phyloP scores from a whole-genome alignment of 1,284 basidiomycete species.

The Heterobasidion occidentale region DNA sequence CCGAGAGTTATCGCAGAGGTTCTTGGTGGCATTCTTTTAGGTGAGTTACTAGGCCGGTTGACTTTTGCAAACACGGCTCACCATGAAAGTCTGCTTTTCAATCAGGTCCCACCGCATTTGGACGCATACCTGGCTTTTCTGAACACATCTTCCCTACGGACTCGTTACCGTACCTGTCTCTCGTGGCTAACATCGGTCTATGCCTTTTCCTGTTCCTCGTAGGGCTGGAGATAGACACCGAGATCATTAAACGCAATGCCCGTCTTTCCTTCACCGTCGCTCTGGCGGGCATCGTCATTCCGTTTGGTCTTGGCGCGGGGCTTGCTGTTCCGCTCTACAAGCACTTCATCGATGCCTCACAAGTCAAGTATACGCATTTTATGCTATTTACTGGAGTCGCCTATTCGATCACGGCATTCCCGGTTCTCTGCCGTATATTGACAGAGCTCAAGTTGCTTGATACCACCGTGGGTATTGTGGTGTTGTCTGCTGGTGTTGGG shows the following conservation, averaged over 20 bases:
- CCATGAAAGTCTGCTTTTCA: not conserved
- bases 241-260: constrained; percentile 73
- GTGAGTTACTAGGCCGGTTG: constrained; percentile 21
- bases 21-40: constrained; percentile 84
- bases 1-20: constrained; percentile 87
- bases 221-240: constrained; percentile 83
- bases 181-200: constrained; percentile 90
- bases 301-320: constrained; percentile 78
- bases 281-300: constrained; percentile 42
- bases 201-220: constrained; percentile 91
- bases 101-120: constrained; percentile 70
- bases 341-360: constrained; percentile 57
- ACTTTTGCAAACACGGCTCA: not conserved
- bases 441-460: constrained; percentile 80
- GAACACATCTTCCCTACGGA: constrained; percentile 70
- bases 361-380: constrained; percentile 74
- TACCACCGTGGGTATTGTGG: constrained; percentile 89
- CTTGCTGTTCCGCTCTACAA: constrained; percentile 79
- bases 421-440: constrained; percentile 87
- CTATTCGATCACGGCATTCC: constrained; percentile 91
- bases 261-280: constrained; percentile 47
- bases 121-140: constrained; percentile 74
- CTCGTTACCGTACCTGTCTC: constrained; percentile 74
- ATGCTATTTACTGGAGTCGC: constrained; percentile 92
- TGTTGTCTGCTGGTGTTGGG: constrained; percentile 88